A percentile compares a stretch with the other conserved stretches of the same genome.
These are phyloP conservation scores for Eucalyptus melliodora DNA, from an alignment of 345 rosid species.

Conservation along the genomic window DNA sequence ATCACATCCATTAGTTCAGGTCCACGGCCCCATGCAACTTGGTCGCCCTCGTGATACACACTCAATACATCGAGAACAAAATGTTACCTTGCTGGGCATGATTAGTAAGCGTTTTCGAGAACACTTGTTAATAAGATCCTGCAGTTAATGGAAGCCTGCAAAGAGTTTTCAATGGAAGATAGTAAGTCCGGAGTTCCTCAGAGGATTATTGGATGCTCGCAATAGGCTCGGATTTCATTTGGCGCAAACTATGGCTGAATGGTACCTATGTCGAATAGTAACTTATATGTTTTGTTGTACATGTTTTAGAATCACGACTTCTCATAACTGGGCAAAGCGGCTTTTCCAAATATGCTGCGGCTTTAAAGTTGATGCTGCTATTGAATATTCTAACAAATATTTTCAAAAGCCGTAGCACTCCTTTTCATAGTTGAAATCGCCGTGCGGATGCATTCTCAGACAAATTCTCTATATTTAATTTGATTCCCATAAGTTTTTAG, in stretches of 20 bases:
- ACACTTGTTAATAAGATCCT: not conserved
- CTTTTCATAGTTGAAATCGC: not conserved
- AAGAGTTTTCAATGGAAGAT: not conserved
- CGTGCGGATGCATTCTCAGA: not conserved
- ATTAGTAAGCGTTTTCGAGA: not conserved
- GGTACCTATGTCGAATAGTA: fast-evolving
- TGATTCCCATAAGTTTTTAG: not conserved
- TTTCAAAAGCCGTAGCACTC: not conserved
- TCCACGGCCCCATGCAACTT: not conserved
- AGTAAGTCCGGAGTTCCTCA: not conserved
- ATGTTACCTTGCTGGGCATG: not conserved
- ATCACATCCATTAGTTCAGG: not conserved
- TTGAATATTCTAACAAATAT: not conserved
- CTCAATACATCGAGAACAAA: not conserved
- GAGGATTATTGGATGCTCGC: not conserved
- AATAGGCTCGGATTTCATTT: not conserved
- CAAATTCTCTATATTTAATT: not conserved
- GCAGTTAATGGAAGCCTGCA: not conserved
- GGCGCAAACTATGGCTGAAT: not conserved
- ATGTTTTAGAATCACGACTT: not conserved
- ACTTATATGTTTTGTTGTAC: not conserved
- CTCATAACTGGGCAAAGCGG: not conserved
- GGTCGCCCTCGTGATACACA: not conserved
- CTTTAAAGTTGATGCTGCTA: not conserved
- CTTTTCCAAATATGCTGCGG: not conserved